Base-by-base conservation (phyloP, 768 basidiomycete genomes). In the Leccinellum luteum region DNA sequence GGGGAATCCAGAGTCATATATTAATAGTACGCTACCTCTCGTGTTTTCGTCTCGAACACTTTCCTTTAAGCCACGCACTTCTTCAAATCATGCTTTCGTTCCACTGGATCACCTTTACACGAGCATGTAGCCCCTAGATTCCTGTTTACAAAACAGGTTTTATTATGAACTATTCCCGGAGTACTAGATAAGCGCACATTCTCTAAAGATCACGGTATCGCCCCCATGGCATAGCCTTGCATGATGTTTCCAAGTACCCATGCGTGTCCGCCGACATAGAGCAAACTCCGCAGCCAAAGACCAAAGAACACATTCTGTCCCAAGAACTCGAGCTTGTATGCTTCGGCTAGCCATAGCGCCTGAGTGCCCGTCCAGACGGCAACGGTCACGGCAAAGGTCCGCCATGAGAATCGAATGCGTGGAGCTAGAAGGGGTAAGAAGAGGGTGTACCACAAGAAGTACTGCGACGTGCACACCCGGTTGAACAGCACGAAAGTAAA, bases 381-480 rank as follows among this genome's bases (percentile, higher is more conserved):
- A 1, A 81, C 49, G 49, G 81, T 80, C 6, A 71, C 58, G 41
- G 19, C 41, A 13, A 43, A 19, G 41, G 19, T 43, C 19, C 19
- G 19, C 17, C 73, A 71, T 1, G 85, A 77, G 47, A 92, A 77
- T 1, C 74, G 71, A 0, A 97, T 73, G 3, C 74, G 79, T 0
- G 93, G 89, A 4, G 94, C 79, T 23, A 96, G 76, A 3, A 94
- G 80, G 0, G 96, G 94, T 0, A 98, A 73, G 59, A 98, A 84
- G 51, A 94, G 84, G 14, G 93, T 84, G 69, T 94, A 98, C 97
- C 97, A 99, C 38, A 96, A 79, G 75, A 98, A 99, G 72, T 99
- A 99, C 90, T 98, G 73, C 0, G 94, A 97, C 0, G 97, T 99
- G 81, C 95, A 97, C 51, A 99, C 97, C 73, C 96, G 95, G 72